Evolutionary conservation across 2,329 filamentous ascomycete genomes (phyloP).

Genomic region (Helminthosporium solani): DNA sequence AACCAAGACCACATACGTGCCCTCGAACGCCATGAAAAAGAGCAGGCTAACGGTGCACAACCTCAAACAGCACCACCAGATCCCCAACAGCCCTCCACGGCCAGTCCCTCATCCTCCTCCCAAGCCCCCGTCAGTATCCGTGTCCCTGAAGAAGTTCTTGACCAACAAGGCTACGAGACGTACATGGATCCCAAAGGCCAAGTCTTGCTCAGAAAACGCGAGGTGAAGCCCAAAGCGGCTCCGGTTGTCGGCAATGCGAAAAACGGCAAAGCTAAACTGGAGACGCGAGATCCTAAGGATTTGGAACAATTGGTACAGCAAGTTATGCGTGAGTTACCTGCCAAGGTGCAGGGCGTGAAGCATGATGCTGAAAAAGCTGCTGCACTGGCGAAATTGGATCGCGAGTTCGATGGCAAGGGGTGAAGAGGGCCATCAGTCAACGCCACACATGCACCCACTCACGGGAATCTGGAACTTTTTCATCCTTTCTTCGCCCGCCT

Average conservation of each 20-base stretch:
- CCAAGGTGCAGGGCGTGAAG: slow-evolving; percentile 38
- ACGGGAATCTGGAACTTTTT: too few species aligned
- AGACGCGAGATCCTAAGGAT: slow-evolving; percentile 46
- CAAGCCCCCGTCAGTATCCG: slow-evolving; percentile 29
- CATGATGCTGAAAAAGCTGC: slow-evolving; percentile 47
- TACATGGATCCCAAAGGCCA: slow-evolving; percentile 53
- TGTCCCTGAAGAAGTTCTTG: slow-evolving; percentile 51
- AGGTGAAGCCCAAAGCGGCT: slow-evolving; percentile 13
- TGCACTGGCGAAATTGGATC: slow-evolving; percentile 49
- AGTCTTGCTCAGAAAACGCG: slow-evolving; percentile 49
- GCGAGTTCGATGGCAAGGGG: slow-evolving; percentile 33
- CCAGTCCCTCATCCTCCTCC: not conserved
- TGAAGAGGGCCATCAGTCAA: too few species aligned
- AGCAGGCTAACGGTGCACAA: slow-evolving; percentile 15
- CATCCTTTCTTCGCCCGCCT: too few species aligned
- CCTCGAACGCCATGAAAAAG: slow-evolving; percentile 46
- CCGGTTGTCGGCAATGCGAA: slow-evolving; percentile 14
- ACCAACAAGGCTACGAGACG: slow-evolving; percentile 52
- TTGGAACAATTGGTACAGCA: slow-evolving; percentile 48
- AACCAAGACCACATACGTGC: slow-evolving; percentile 71
- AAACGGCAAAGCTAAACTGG: slow-evolving; percentile 32
- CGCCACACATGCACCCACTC: too few species aligned
- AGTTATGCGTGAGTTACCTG: slow-evolving; percentile 48
- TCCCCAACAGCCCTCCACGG: not conserved
- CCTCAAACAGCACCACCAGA: slow-evolving; percentile 3